phyloP scores from a whole-genome alignment of 495 filamentous ascomycete genomes.

The Tetracladium marchalianum region DNA sequence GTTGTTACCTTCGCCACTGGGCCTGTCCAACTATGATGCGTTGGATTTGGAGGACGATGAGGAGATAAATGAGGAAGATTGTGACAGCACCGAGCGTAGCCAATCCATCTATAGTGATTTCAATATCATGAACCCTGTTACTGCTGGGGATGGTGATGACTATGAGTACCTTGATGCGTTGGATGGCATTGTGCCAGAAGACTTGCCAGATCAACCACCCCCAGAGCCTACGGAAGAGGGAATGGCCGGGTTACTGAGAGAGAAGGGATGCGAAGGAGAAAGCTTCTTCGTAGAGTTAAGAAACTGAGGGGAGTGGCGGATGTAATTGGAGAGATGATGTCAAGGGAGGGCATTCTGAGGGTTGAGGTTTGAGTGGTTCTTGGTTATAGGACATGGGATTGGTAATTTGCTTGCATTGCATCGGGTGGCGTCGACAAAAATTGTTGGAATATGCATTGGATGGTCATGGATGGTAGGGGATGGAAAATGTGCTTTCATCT shows the following conservation, averaged over 20 bases:
- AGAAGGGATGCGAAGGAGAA: conserved; percentile 23
- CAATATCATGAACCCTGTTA: conserved; percentile 21
- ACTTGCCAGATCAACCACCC: conserved; percentile 19
- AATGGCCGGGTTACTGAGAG: conserved; percentile 21
- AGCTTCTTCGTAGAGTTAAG: conserved; percentile 19
- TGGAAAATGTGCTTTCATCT: conserved; percentile 13
- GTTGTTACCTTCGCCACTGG: conserved; percentile 30
- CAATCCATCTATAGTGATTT: conserved; percentile 26
- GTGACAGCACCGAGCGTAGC: conserved; percentile 2
- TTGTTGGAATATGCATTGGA: conserved; percentile 7
- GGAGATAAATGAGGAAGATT: conserved; percentile 14
- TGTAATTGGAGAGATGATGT: neutral
- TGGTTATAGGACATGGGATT: conserved; percentile 1
- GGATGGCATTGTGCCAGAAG: conserved; percentile 26
- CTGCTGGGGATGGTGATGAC: conserved; percentile 12
- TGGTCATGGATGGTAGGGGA: conserved; percentile 3
- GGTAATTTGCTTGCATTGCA: conserved; percentile 5
- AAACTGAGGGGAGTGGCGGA: conserved; percentile 2
- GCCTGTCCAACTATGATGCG: conserved; percentile 37
- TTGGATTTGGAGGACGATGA: conserved; percentile 34
- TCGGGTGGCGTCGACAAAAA: conserved; percentile 12
- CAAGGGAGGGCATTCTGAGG: neutral
- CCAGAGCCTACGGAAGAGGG: conserved; percentile 15
- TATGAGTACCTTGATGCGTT: conserved; percentile 36
- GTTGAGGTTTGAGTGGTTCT: neutral